These are phyloP conservation scores for Cicer chorassanicum DNA, from an alignment of 306 rosid genomes.

Conservation along the genomic window DNA sequence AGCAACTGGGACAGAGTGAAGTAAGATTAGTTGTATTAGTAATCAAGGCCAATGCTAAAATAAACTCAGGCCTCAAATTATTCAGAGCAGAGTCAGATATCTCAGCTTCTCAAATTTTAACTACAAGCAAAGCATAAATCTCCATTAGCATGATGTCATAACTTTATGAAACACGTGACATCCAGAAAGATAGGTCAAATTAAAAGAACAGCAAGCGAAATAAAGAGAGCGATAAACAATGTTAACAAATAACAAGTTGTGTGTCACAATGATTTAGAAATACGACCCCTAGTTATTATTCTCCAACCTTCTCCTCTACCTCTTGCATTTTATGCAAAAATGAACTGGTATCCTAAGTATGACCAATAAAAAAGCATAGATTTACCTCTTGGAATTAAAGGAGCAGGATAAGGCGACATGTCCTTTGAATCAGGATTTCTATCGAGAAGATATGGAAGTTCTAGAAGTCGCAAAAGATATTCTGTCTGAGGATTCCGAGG, in stretches of 20 bases:
- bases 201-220: background rate
- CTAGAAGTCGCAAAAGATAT: conserved; percentile 79
- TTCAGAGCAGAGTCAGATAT: conserved; percentile 16
- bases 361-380: conserved; percentile 7
- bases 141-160: background rate
- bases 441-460: conserved; percentile 89
- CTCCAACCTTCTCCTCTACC: conserved; percentile 29
- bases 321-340: conserved; percentile 18
- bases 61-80: conserved; percentile 24
- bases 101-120: conserved; percentile 1
- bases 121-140: conserved; percentile 18
- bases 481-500: conserved; percentile 84
- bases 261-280: conserved; percentile 9
- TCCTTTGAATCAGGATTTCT: conserved; percentile 52
- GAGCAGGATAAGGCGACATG: conserved; percentile 52
- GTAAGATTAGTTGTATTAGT: background rate
- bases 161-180: conserved; percentile 5
- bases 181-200: conserved; percentile 30
- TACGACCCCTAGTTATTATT: background rate
- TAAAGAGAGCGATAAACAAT: conserved; percentile 3
- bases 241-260: conserved; percentile 13
- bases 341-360: conserved; percentile 22
- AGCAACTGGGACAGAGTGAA: background rate
- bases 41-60: conserved; percentile 11
- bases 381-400: conserved; percentile 62